Percentiles rank a stretch among this genome's conserved stretches.
phyloP scores from a whole-genome alignment of 2,329 filamentous ascomycete genomes.

The Sclerotinia glacialis region DNA sequence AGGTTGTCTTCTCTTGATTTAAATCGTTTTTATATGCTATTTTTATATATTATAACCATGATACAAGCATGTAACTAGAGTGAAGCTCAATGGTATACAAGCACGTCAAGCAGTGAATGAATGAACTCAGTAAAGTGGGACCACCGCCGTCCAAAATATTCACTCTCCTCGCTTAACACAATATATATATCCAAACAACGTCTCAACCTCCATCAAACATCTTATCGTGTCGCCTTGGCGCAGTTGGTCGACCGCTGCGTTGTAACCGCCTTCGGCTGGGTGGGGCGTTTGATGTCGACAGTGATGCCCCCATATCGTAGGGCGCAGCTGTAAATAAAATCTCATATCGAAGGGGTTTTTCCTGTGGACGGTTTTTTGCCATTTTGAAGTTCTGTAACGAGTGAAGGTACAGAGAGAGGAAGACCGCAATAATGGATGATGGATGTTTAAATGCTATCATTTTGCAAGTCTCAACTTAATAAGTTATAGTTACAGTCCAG shows the following conservation, averaged over 20 bases:
- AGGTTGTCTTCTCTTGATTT: no score
- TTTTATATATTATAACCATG: no score
- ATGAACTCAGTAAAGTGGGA: background rate
- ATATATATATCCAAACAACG: background rate
- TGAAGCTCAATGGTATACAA: no score
- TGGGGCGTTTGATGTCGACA: background rate
- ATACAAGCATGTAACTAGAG: no score
- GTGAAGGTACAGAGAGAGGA: background rate
- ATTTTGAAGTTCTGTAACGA: background rate
- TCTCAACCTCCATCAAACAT: background rate
- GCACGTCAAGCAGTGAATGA: no score
- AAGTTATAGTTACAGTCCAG: slow-evolving; percentile 1
- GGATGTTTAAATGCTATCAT: background rate
- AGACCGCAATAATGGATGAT: no score
- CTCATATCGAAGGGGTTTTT: background rate
- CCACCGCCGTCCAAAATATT: background rate
- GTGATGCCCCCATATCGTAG: background rate
- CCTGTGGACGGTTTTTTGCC: background rate
- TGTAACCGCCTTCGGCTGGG: no score
- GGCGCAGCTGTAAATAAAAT: background rate
- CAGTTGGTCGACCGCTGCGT: background rate
- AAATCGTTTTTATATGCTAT: no score
- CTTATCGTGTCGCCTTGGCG: background rate
- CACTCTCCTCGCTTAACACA: background rate
- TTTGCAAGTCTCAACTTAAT: background rate